Percentiles rank a stretch among this genome's conserved stretches.
Evolutionary conservation across 345 rosid species (phyloP).

Genomic region (Citrus medica): DNA sequence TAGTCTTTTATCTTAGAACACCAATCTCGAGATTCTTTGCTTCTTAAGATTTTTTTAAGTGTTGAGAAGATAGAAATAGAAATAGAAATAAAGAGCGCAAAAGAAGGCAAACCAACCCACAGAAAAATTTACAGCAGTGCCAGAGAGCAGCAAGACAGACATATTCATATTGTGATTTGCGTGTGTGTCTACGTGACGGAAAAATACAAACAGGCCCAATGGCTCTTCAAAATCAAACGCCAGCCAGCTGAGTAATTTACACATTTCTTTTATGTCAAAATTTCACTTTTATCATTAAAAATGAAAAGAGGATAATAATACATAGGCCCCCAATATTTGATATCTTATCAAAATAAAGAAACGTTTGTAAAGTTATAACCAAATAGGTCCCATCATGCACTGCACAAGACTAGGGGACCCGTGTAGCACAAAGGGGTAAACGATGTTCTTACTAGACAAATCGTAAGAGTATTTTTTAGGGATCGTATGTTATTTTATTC

Average conservation of each 20-base stretch:
- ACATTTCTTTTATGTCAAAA: not conserved
- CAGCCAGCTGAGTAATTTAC: conserved; percentile 11
- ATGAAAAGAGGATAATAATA: too few species aligned
- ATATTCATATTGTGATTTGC: not conserved
- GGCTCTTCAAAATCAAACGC: conserved; percentile 11
- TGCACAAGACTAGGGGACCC: not conserved
- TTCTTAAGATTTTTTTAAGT: not conserved
- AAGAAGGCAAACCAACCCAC: conserved; percentile 2
- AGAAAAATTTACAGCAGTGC: not conserved
- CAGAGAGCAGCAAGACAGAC: conserved; percentile 1
- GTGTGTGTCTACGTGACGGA: not conserved
- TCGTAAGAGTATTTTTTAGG: too few species aligned
- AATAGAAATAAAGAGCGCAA: not conserved
- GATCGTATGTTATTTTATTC: not conserved
- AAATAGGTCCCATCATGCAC: too few species aligned
- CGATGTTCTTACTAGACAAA: not conserved
- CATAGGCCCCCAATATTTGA: too few species aligned
- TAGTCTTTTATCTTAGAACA: conserved; percentile 36
- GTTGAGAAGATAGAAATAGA: not conserved
- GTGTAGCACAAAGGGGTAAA: not conserved
- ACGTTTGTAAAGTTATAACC: too few species aligned
- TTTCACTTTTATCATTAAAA: not conserved
- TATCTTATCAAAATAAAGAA: too few species aligned
- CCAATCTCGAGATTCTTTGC: conserved; percentile 50
- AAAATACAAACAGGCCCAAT: conserved; percentile 15